phyloP scores from a whole-genome alignment of 1,284 basidiomycete species.

The Ceratobasidium sp. region DNA sequence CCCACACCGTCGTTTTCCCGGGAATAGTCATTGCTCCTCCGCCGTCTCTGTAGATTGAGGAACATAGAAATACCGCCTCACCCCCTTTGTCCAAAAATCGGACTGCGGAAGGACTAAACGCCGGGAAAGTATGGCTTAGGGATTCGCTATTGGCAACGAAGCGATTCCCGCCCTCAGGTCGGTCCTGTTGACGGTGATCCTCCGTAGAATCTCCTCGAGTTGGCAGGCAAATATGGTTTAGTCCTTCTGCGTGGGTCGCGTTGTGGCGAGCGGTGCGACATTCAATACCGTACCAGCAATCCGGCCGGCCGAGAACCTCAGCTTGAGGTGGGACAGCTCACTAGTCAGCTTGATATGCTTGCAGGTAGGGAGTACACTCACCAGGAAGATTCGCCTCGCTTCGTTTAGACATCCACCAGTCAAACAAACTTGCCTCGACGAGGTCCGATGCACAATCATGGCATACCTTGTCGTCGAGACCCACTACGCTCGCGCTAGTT shows the following conservation, averaged over 20 bases:
- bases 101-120: conserved; percentile 21
- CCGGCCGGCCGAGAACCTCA: neutral
- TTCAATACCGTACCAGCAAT: conserved; percentile 45
- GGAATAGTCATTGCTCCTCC: conserved; percentile 21
- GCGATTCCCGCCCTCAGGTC: conserved; percentile 25
- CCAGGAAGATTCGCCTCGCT: neutral
- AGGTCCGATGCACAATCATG: conserved; percentile 26
- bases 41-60: conserved; percentile 11
- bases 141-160: conserved; percentile 22
- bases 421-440: conserved; percentile 36
- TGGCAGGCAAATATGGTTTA: conserved; percentile 42
- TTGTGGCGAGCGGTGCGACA: conserved; percentile 42
- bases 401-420: conserved; percentile 39
- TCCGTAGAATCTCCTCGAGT: neutral
- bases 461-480: conserved; percentile 21
- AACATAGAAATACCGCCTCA: conserved; percentile 37
- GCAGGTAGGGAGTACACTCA: neutral
- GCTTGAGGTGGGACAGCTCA: neutral
- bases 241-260: conserved; percentile 31
- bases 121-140: conserved; percentile 25
- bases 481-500: neutral
- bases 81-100: conserved; percentile 35
- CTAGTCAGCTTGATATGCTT: neutral
- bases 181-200: conserved; percentile 1
- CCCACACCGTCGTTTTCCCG: conserved; percentile 30